Evolutionary conservation across 371 early-diverging fungal species (phyloP), one percentile per base, ranked within the genome.

Genomic region (Apophysomyces elegans): DNA sequence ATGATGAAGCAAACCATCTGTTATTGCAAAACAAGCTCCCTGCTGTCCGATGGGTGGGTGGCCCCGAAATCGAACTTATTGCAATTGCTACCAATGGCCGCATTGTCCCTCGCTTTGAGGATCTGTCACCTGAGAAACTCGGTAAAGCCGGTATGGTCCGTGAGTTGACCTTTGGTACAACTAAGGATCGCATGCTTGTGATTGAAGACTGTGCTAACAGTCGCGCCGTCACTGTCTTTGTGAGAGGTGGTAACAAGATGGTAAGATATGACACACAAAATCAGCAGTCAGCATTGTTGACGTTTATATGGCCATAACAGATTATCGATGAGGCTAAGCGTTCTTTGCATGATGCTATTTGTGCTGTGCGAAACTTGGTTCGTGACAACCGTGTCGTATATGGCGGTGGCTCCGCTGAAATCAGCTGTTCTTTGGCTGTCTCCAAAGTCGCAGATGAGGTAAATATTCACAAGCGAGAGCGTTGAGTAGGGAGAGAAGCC

Each of bases 31-130:
- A 98, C 84, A 76, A 98, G 74, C 86, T 99, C 38, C 99, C 99
- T 47, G 99, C 99, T 66, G 97, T 99, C 35, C 89, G 99, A 70
- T 99, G 99, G 99, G 99, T 99, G n/a, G 99, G 99, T 67, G 99
- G 99, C 37, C 97, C 99, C 32, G 99, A 99, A 78, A 93, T 99
- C 54, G 99, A 99, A 84, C 83, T 98, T 72, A 95, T 99, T 71
- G 99, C 99, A 46, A 97, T 99, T 75, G 99, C 99, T 36, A 99
- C 99, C 61, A 96, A 97, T 68, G 99, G 99, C 66, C 92, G 96
- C 59, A 99, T 99, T 73, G 98, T 99, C 47, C 98, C 99, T 37
- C 92, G 99, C 37, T 99, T 99, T 71, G 99, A 98, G 77, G 99
- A 99, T 69, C 86, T 99, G 39, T 76, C 86, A 43, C 71, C 88